phyloP scores from a whole-genome alignment of 495 filamentous ascomycete genomes.

The Aspergillus bridgeri region DNA sequence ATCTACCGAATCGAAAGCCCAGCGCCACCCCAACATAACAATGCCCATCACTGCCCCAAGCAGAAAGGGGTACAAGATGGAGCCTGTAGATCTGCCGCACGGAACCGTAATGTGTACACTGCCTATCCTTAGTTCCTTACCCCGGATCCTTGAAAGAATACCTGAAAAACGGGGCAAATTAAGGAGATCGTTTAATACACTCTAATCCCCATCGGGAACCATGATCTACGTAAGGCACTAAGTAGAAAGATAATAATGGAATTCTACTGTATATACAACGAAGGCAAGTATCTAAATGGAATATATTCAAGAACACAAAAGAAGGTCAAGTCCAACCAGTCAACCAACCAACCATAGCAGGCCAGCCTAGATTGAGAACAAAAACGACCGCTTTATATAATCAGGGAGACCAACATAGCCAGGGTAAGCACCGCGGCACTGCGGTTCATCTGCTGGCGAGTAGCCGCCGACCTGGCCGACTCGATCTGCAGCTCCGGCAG shows the following conservation, averaged over 20 bases:
- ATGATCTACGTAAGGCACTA: too few species aligned
- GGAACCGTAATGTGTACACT: too few species aligned
- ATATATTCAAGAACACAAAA: background rate
- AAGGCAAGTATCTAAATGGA: background rate
- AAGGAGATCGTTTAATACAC: too few species aligned
- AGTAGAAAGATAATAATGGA: background rate
- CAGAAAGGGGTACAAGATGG: background rate
- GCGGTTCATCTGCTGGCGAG: slow-evolving; percentile 2
- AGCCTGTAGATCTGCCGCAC: too few species aligned
- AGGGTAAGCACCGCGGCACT: slow-evolving; percentile 7
- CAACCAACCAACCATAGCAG: background rate
- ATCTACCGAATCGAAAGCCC: too few species aligned
- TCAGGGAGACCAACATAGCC: slow-evolving; percentile 47
- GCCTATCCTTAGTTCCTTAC: too few species aligned
- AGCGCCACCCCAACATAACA: too few species aligned
- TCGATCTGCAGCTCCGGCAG: slow-evolving; percentile 9
- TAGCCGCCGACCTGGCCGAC: background rate
- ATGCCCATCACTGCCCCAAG: background rate
- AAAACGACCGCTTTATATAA: slow-evolving; percentile 61
- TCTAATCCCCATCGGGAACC: too few species aligned
- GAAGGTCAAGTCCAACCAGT: background rate
- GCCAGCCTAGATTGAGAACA: too few species aligned
- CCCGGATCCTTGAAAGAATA: too few species aligned
- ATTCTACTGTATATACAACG: background rate
- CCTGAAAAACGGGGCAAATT: too few species aligned